These are phyloP conservation scores for Citrullus mucosospermus DNA, from an alignment of 306 rosid genomes.

Conservation along the genomic window DNA sequence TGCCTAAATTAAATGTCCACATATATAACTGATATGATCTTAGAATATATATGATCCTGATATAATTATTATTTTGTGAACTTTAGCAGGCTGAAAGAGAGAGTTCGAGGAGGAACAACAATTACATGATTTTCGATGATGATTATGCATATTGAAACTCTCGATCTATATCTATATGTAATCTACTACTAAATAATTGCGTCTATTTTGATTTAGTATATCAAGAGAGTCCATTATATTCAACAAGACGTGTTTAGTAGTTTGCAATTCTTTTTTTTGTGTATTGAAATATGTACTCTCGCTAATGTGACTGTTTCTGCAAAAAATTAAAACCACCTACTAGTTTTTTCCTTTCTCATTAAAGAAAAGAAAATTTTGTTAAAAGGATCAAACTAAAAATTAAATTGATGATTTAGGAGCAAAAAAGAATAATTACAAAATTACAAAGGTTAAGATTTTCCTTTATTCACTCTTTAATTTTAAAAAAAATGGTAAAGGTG, in stretches of 20 bases:
- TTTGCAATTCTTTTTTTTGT: too few relatives aligned
- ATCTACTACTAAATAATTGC: neutral
- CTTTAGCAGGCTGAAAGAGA: constrained; percentile 62
- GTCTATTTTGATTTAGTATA: neutral
- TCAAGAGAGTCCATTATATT: neutral
- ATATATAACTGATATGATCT: too few relatives aligned
- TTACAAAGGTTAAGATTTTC: too few relatives aligned
- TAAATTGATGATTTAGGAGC: too few relatives aligned
- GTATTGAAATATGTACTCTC: too few relatives aligned
- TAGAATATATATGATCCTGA: neutral
- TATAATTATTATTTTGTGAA: neutral
- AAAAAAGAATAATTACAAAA: too few relatives aligned
- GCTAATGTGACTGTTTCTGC: neutral
- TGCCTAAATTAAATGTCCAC: neutral
- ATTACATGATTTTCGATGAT: constrained; percentile 62
- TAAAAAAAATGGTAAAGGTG: too few relatives aligned
- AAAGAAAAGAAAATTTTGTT: too few relatives aligned
- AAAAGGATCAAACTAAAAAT: too few relatives aligned
- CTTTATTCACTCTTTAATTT: too few relatives aligned
- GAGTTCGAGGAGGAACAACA: constrained; percentile 45
- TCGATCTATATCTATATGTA: neutral
- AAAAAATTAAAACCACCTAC: neutral
- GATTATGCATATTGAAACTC: constrained; percentile 33
- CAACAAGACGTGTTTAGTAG: neutral
- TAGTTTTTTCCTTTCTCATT: too few relatives aligned